Conservation (phyloP, 2,329 filamentous ascomycete species). For the Aspergillus sp. region DNA sequence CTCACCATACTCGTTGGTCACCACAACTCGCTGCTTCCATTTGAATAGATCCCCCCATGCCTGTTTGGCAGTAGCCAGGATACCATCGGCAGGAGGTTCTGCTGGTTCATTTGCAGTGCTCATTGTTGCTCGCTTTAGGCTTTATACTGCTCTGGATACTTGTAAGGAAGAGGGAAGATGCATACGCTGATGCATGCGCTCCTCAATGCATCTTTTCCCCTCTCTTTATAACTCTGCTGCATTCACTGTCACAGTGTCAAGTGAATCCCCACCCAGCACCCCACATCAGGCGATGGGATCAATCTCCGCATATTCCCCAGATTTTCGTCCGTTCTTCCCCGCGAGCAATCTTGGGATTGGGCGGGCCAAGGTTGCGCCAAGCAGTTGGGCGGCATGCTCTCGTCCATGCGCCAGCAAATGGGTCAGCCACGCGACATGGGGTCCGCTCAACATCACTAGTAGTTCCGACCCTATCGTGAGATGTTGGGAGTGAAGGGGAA, state of each 20-base stretch:
- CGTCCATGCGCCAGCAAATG: slow-evolving; percentile 9
- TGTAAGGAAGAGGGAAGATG: background rate
- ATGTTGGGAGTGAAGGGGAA: background rate
- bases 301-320: slow-evolving; percentile 10
- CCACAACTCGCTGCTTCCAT: slow-evolving; percentile 72
- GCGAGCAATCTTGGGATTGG: slow-evolving; percentile 15
- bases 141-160: background rate
- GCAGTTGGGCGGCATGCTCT: slow-evolving; percentile 10
- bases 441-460: background rate
- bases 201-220: background rate
- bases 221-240: background rate
- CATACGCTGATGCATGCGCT: background rate
- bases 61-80: slow-evolving; percentile 65
- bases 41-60: slow-evolving; percentile 65
- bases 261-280: background rate
- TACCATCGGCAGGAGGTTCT: slow-evolving; percentile 67
- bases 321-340: slow-evolving; percentile 9
- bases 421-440: slow-evolving; percentile 8
- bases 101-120: slow-evolving; percentile 52
- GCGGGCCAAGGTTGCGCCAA: slow-evolving; percentile 18
- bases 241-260: background rate
- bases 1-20: slow-evolving; percentile 58
- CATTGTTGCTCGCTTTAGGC: slow-evolving; percentile 2
- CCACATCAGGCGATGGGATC: slow-evolving; percentile 8
- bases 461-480: background rate